phyloP scores from a whole-genome alignment of 2,329 filamentous ascomycete genomes.

The Blastomyces silverae region DNA sequence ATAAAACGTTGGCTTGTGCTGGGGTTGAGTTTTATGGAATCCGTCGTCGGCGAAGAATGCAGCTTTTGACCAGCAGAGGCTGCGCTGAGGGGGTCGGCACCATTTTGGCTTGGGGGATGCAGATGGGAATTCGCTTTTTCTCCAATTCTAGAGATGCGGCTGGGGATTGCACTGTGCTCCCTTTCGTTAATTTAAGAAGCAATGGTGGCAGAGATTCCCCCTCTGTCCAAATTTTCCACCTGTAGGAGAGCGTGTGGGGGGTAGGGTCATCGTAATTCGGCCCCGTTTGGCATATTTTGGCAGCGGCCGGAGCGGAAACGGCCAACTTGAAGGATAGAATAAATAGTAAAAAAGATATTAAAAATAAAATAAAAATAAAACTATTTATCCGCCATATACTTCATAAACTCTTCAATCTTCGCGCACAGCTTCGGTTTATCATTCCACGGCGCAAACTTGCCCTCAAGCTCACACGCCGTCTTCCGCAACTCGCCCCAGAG shows the following conservation, averaged over 20 bases:
- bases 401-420: conserved; percentile 20
- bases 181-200: background rate
- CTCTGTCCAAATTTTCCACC: background rate
- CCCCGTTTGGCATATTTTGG: background rate
- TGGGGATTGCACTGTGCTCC: background rate
- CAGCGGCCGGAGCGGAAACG: background rate
- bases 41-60: background rate
- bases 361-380: background rate
- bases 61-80: conserved; percentile 2
- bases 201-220: background rate
- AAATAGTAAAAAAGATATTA: background rate
- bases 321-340: background rate
- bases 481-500: conserved; percentile 40
- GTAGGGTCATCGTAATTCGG: background rate
- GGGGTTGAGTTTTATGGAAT: background rate
- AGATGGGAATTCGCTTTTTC: background rate
- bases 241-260: background rate
- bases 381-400: conserved; percentile 18
- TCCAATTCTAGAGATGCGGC: background rate
- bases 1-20: too few relatives aligned
- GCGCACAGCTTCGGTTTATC: conserved; percentile 20
- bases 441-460: conserved; percentile 20
- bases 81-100: background rate
- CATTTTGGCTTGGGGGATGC: background rate
- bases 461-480: conserved; percentile 36